phyloP scores from a whole-genome alignment of 2,329 filamentous ascomycete genomes.

The Pestalotiopsis sp. region DNA sequence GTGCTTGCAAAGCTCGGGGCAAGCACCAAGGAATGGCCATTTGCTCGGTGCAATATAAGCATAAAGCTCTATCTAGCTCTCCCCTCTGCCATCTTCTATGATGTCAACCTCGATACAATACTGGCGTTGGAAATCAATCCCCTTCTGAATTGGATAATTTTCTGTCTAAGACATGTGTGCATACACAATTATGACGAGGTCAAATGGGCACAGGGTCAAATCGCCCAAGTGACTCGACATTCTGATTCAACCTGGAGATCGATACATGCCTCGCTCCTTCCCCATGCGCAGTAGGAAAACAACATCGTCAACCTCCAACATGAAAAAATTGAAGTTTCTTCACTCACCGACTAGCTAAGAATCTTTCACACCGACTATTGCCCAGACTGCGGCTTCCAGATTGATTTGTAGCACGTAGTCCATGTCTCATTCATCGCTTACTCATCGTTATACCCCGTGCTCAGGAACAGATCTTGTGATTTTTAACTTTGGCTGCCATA shows the following conservation, averaged over 20 bases:
- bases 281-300: too few species aligned
- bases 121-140: not conserved
- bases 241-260: too few species aligned
- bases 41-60: not conserved
- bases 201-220: too few species aligned
- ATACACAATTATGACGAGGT: too few species aligned
- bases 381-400: not conserved
- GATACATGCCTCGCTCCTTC: too few species aligned
- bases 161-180: not conserved
- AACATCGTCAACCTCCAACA: too few species aligned
- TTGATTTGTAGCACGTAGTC: not conserved
- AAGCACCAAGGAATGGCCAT: not conserved
- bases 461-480: not conserved
- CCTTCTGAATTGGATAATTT: not conserved
- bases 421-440: not conserved
- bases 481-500: not conserved
- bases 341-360: not conserved
- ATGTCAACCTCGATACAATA: not conserved
- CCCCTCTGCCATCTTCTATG: not conserved
- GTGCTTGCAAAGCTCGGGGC: too few species aligned
- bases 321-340: not conserved
- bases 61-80: not conserved
- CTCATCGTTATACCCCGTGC: not conserved
- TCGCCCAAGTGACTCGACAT: too few species aligned
- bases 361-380: not conserved